A percentile compares a stretch with the other conserved stretches of the same genome.
Conservation (phyloP, 1,284 basidiomycete species). For the Rhodotorula sp. region DNA sequence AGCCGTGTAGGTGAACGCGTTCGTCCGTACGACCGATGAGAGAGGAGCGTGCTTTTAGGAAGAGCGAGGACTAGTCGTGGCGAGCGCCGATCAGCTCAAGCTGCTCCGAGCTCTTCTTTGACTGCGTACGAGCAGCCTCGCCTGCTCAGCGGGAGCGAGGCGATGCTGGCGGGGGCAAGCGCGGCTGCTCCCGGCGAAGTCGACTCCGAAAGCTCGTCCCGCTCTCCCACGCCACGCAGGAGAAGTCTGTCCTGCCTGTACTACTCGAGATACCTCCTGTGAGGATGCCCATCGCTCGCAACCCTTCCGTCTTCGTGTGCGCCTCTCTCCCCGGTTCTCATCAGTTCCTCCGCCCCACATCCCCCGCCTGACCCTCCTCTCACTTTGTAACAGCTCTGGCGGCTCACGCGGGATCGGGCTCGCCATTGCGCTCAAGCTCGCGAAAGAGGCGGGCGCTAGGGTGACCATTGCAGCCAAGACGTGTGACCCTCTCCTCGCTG, state of each 20-base stretch:
- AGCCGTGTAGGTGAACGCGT: no score
- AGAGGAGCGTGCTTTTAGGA: no score
- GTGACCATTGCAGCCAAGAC: conserved; percentile 37
- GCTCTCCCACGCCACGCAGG: not conserved
- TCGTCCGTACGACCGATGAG: no score
- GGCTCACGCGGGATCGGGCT: conserved; percentile 26
- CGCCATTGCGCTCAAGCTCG: conserved; percentile 19
- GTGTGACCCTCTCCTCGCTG: conserved; percentile 5
- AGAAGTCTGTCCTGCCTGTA: not conserved
- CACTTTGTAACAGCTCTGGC: conserved; percentile 6
- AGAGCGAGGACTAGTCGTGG: no score
- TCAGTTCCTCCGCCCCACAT: not conserved
- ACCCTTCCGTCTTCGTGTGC: conserved; percentile 14
- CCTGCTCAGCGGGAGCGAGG: not conserved
- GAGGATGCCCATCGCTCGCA: not conserved
- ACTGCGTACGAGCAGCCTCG: no score
- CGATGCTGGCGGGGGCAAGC: not conserved
- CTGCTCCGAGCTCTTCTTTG: no score
- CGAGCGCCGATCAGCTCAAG: no score
- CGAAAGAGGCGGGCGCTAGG: conserved; percentile 4
- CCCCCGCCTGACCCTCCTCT: no score
- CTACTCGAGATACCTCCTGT: not conserved
- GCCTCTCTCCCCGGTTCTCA: not conserved
- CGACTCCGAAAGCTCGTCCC: not conserved
- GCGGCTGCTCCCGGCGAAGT: not conserved